Evolutionary conservation across 2,329 filamentous ascomycete genomes (phyloP).

Genomic region (Beauveria pseudobassiana): DNA sequence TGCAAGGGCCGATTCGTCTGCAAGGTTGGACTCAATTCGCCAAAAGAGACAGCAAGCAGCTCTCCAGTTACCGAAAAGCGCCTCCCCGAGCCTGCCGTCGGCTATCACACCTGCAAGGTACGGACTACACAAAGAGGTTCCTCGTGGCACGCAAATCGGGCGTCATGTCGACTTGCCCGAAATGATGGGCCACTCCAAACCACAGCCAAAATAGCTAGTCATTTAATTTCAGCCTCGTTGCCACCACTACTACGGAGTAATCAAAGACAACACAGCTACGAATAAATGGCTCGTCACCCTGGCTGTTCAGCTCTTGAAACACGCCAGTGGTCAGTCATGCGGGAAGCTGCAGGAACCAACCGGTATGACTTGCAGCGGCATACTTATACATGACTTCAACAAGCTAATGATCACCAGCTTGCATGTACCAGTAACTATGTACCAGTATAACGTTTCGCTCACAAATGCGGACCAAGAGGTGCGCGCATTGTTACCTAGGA

Average conservation of each 20-base stretch:
- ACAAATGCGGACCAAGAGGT: not conserved
- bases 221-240: not conserved
- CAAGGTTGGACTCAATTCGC: not conserved
- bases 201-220: not conserved
- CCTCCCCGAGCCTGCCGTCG: not conserved
- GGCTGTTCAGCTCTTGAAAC: constrained; percentile 4
- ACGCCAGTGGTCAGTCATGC: not conserved
- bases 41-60: not conserved
- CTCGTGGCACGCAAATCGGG: not conserved
- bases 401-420: not conserved
- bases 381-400: not conserved
- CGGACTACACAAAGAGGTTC: not conserved
- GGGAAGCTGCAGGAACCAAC: not conserved
- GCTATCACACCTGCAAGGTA: not conserved
- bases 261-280: not conserved
- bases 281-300: not conserved
- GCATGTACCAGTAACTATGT: not conserved
- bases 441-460: not conserved
- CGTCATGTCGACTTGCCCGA: not conserved
- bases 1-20: not conserved
- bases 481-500: too few species aligned
- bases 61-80: not conserved
- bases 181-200: not conserved
- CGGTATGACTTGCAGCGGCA: not conserved
- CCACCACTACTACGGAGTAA: not conserved